Percentiles rank a stretch among this genome's conserved stretches.
These are phyloP conservation scores for Tolypocladium ophioglossoides DNA, from an alignment of 2,329 filamentous ascomycete species.

Conservation along the genomic window DNA sequence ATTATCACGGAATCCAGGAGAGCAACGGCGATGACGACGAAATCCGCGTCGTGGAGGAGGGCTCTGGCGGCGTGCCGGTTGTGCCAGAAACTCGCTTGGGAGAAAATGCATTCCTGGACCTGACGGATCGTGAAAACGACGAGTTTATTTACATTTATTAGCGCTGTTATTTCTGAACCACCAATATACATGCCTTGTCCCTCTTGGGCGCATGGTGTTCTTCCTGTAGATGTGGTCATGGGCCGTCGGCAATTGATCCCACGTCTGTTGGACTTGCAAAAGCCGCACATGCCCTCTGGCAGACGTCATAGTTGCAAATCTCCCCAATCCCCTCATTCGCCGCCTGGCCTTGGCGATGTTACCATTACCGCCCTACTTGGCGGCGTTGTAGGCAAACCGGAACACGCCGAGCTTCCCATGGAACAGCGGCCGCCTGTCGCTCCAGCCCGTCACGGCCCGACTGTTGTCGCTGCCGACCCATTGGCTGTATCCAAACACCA, in stretches of 20 bases:
- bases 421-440: background rate
- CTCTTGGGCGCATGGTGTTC: background rate
- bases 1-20: constrained; percentile 24
- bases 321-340: background rate
- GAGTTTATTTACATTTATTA: constrained; percentile 57
- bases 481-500: background rate
- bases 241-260: background rate
- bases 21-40: constrained; percentile 3
- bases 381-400: background rate
- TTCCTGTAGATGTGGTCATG: background rate
- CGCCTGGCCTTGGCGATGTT: background rate
- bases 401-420: background rate
- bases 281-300: background rate
- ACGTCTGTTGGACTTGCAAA: background rate
- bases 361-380: background rate
- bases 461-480: background rate
- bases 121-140: constrained; percentile 57
- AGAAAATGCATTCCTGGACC: constrained; percentile 43
- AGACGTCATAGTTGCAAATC: background rate
- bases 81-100: constrained; percentile 21
- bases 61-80: constrained; percentile 10
- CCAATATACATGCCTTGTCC: background rate
- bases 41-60: constrained; percentile 12
- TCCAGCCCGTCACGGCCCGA: background rate
- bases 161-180: background rate